Evolutionary conservation across 371 early-diverging fungal species (phyloP).

Genomic region (Entomophthora muscae): DNA sequence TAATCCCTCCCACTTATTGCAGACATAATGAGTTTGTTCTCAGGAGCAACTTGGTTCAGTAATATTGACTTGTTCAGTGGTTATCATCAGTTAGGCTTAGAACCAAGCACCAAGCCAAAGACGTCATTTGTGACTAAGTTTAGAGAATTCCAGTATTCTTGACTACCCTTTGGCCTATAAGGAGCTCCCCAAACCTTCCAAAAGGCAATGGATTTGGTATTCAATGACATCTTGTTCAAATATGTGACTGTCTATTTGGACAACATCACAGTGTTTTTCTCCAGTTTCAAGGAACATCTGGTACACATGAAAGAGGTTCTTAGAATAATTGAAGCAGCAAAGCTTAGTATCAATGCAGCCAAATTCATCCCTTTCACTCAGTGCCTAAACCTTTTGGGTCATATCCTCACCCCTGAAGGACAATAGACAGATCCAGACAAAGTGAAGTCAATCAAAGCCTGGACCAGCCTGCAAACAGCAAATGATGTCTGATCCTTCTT

Average conservation of each 20-base stretch:
- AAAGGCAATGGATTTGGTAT: neutral
- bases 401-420: neutral
- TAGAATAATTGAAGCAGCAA: neutral
- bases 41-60: neutral
- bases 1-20: neutral
- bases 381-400: neutral
- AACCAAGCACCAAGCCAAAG: neutral
- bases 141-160: neutral
- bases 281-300: neutral
- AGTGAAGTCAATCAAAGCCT: neutral
- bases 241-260: neutral
- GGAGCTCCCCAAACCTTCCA: neutral
- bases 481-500: neutral
- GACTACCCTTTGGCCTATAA: neutral
- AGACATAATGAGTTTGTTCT: neutral
- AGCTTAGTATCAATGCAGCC: neutral
- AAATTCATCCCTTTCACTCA: neutral
- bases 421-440: neutral
- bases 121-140: neutral
- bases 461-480: neutral
- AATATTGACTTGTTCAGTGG: neutral
- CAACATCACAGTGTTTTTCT: neutral
- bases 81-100: neutral
- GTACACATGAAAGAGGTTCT: neutral
- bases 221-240: neutral